phyloP scores from a whole-genome alignment of 1,284 basidiomycete species.

The Amylostereum areolatum region DNA sequence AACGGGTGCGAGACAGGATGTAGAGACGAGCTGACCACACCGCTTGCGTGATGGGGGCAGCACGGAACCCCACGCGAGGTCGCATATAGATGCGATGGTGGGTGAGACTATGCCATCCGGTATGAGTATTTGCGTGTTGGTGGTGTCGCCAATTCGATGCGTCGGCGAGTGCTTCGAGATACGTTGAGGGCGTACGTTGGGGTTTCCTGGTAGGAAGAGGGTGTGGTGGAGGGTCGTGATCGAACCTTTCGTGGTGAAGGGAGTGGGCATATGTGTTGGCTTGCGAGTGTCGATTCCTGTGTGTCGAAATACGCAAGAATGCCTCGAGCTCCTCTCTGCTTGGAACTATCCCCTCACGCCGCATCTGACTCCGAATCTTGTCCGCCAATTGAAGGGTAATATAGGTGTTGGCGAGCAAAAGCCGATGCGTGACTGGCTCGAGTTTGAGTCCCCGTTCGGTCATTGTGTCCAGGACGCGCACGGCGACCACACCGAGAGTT shows the following conservation, averaged over 20 bases:
- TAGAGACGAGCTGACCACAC: conserved; percentile 9
- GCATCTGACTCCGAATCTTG: conserved; percentile 38
- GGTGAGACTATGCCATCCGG: background rate
- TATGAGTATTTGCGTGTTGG: background rate
- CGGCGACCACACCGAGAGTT: conserved; percentile 30
- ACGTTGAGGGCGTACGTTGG: too few relatives aligned
- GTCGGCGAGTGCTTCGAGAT: too few relatives aligned
- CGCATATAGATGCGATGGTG: too few relatives aligned
- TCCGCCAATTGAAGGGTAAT: conserved; percentile 43
- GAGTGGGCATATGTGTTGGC: conserved; percentile 16
- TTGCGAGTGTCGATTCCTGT: conserved; percentile 33
- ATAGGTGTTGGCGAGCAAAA: conserved; percentile 42
- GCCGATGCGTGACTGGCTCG: conserved; percentile 34
- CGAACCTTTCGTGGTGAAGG: background rate
- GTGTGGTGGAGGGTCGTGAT: too few relatives aligned
- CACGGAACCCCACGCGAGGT: background rate
- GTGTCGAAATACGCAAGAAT: conserved; percentile 44
- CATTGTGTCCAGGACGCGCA: conserved; percentile 42
- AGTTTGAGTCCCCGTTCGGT: conserved; percentile 33
- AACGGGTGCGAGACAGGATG: conserved; percentile 4
- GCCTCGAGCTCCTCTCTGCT: conserved; percentile 37
- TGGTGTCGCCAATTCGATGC: too few relatives aligned
- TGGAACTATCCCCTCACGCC: conserved; percentile 32
- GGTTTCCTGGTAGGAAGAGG: too few relatives aligned
- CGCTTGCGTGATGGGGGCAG: conserved; percentile 5